Conservation (phyloP, 805 yeast species). For the Candida berthetii region DNA sequence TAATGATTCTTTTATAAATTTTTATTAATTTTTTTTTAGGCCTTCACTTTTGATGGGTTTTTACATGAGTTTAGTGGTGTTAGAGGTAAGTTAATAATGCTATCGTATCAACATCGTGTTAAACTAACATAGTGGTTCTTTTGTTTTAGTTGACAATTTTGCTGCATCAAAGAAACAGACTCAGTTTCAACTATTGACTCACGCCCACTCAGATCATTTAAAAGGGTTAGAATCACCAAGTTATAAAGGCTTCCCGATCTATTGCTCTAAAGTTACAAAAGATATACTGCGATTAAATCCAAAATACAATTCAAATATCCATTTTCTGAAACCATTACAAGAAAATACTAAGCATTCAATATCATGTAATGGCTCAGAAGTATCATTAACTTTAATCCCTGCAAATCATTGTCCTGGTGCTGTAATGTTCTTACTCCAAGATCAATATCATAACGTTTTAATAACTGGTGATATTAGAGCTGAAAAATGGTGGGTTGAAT, state of each 20-base stretch:
- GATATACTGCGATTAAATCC: conserved; percentile 4
- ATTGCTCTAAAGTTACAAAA: conserved; percentile 40
- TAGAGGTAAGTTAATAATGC: not conserved
- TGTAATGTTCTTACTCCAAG: conserved; percentile 44
- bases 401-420: conserved; percentile 60
- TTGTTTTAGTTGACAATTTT: conserved; percentile 23
- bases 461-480: conserved; percentile 56
- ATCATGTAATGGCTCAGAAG: conserved; percentile 7
- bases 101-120: too few relatives aligned
- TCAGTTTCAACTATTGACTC: conserved; percentile 35
- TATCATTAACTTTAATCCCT: conserved; percentile 36
- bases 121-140: too few relatives aligned
- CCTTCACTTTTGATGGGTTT: not conserved
- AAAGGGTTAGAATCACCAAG: conserved; percentile 33
- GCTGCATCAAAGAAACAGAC: conserved; percentile 7
- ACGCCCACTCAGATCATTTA: conserved; percentile 50
- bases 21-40: not conserved
- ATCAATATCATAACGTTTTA: conserved; percentile 27
- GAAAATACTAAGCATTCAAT: conserved; percentile 14
- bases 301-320: conserved; percentile 7
- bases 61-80: not conserved
- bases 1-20: too few relatives aligned
- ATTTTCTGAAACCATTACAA: conserved; percentile 9
- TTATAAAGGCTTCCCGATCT: conserved; percentile 34
- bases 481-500: conserved; percentile 43